Evolutionary conservation across 148 eudicot genomes (phyloP), one percentile per base, ranked within the genome.

Genomic region (Heliamphora exappendiculata): DNA sequence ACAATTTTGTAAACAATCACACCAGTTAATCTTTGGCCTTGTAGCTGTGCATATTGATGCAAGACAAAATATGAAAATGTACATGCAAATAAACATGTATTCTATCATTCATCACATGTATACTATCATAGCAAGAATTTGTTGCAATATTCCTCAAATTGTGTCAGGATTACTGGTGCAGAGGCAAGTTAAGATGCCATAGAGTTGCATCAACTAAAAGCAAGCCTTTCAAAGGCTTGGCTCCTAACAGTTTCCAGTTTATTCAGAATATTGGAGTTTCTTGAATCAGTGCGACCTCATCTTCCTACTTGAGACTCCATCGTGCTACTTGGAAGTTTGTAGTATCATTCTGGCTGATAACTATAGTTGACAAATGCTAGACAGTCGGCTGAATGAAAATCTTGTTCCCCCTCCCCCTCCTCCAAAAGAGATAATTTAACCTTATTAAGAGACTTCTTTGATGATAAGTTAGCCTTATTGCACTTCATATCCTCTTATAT

Each of bases 1-100:
- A 13, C 26, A 58, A 53, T 70, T 65, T 65, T 28, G 57, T 17
- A 70, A 70, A 70, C 22, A 19, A 47, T n/a, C 41, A 70, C n/a
- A 70, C 45, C 33, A 31, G n/a, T 71, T 42, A 71, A 51, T 54
- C 14, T 49, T 31, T 22, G 49, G 49, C 71, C 33, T 67, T 12
- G 19, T 47, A 41, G 8, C 17, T 11, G 12, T 58, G 39, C 58
- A 39, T 67, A 53, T 67, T 17, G 16, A 75, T 19, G 37, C 55
- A 28, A 7, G 13, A 14, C 14, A 37, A 65, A n/a, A n/a, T 24
- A 73, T 37, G 12, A 5, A 37, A 17, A 33, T 22, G 45, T 13
- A 34, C 12, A 20, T 16, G 71, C 17, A 78, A 16, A 19, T 8
- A 37, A 44, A 53, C 31, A 69, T 9, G n/a, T 8, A 59, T 6